Evolutionary conservation across 2,329 filamentous ascomycete genomes (phyloP), one percentile per base, ranked within the genome.

Genomic region (Apiospora saccharicola): DNA sequence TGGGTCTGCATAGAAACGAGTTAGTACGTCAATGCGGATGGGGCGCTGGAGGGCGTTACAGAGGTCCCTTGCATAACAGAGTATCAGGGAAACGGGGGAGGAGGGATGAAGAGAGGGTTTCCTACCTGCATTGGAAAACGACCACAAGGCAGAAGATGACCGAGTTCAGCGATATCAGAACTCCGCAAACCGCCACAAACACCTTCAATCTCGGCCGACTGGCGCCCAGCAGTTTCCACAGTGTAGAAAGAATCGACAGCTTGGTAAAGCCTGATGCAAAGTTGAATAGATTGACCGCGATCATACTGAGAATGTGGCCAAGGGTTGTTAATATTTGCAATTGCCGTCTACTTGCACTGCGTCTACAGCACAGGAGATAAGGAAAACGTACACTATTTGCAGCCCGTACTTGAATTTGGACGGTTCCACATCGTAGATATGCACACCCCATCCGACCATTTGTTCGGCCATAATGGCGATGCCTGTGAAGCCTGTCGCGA

Each of bases 201-300:
- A 72, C 72, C 53, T 76, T 75, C 70, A 80, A 76, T 57, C 77
- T 76, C 22, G 74, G 73, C 10, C 74, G 75, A 19, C 75, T 77
- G 1, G 78, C 75, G 10, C 77, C 75, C 6, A 80, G 76, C 24
- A 82, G 76, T 30, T 80, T 73, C 67, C 81, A 79, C 24, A 81
- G 77, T 24, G 82, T 75, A n/a, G 77, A 75, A 14, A 83, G 76
- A 73, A 81, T 82, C 0, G 81, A 82, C 14, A 83, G 71, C 72
- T 83, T 83, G n/a, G 80, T 82, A 43, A 83, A 73, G 30, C 75
- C 78, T 4, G 81, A 81, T 0, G 79, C 76, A 22, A 79, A 71
- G 61, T 77, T 79, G 72, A 82, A 83, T 14, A 81, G 71, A 26
- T 80, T 72, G 47, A 79, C 78, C n/a, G 76, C 76, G 24, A 78